Percentiles rank a stretch among this genome's conserved stretches.
Evolutionary conservation across 1,139 yeast species (phyloP).

Genomic region (Yamadazyma atlantica): DNA sequence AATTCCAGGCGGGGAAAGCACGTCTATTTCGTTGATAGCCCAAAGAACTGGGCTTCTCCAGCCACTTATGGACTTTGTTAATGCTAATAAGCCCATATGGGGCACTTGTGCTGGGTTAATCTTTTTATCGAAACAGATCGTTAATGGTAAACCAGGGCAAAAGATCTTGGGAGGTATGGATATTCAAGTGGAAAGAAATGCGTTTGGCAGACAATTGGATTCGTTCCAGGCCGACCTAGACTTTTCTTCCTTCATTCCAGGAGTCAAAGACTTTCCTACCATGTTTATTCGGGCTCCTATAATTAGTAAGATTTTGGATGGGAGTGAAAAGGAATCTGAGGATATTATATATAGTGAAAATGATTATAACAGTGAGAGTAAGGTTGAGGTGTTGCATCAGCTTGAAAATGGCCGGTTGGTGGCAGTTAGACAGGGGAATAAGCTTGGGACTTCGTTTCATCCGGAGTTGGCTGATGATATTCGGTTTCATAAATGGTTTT

Average conservation of each 20-base stretch:
- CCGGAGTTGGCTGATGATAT: constrained; percentile 67
- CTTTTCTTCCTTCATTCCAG: constrained; percentile 46
- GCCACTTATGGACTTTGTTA: constrained; percentile 55
- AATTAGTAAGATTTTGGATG: constrained; percentile 38
- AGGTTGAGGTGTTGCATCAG: constrained; percentile 44
- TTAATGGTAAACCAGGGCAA: constrained; percentile 59
- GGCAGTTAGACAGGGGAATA: constrained; percentile 69
- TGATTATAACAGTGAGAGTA: constrained; percentile 24
- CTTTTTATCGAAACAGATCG: constrained; percentile 57
- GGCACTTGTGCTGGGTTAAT: constrained; percentile 89
- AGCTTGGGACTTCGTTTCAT: constrained; percentile 77
- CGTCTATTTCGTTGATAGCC: constrained; percentile 72
- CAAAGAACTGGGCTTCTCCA: constrained; percentile 60
- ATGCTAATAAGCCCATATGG: constrained; percentile 63
- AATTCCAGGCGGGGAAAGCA: constrained; percentile 83
- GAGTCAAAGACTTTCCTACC: constrained; percentile 48
- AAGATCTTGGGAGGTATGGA: constrained; percentile 64
- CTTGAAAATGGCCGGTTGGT: constrained; percentile 51
- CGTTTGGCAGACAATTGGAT: constrained; percentile 77
- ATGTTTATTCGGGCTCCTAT: constrained; percentile 82
- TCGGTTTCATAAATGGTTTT: constrained; percentile 72
- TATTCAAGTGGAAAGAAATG: constrained; percentile 66
- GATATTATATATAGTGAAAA: constrained; percentile 26
- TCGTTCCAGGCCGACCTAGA: constrained; percentile 57
- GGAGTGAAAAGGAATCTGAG: constrained; percentile 15